A percentile compares a stretch with the other conserved stretches of the same genome.
These are phyloP conservation scores for Jacaranda mimosifolia DNA, from an alignment of 257 asterid genomes.

Conservation along the genomic window DNA sequence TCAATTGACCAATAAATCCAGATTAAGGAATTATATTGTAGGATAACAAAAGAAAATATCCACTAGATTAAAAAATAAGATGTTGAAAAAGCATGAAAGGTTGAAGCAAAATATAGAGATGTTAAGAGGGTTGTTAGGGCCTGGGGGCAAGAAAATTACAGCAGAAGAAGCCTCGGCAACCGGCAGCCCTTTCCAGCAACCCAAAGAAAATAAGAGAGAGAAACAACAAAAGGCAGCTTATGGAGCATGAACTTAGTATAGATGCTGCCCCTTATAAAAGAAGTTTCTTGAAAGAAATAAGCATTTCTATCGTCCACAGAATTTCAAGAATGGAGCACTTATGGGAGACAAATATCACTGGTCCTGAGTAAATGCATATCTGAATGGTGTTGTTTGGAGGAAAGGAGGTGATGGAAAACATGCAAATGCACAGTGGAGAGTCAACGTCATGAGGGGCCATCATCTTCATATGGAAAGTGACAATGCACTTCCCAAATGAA, in stretches of 20 bases:
- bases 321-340: neutral
- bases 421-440: neutral
- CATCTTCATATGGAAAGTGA: neutral
- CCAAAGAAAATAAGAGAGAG: neutral
- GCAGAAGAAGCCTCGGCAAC: neutral
- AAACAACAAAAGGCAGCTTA: neutral
- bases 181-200: neutral
- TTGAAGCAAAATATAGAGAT: neutral
- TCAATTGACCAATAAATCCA: neutral
- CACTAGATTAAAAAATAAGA: no score
- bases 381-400: neutral
- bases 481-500: neutral
- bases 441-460: neutral
- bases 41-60: neutral
- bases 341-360: neutral
- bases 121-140: neutral
- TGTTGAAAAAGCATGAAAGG: neutral
- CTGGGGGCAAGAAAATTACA: neutral
- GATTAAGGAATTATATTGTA: neutral
- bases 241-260: neutral
- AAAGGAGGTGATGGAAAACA: neutral
- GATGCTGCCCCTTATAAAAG: neutral
- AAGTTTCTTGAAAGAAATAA: neutral
- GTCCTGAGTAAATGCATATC: neutral
- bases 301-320: conserved; percentile 7